phyloP scores from a whole-genome alignment of 2,329 filamentous ascomycete species.

The Scytalidium lignicola region DNA sequence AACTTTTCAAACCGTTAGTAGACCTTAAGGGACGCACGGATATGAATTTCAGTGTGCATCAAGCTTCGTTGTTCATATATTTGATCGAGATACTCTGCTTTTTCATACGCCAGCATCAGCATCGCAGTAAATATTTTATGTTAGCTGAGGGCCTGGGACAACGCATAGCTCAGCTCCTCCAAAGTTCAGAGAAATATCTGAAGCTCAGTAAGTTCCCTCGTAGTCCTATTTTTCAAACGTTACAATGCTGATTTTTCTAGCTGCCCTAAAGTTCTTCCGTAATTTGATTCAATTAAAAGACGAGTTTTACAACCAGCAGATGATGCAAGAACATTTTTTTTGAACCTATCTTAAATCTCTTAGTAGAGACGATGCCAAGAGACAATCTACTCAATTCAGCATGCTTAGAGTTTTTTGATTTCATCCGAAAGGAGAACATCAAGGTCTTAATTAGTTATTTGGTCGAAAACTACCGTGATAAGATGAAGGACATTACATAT shows the following conservation, averaged over 20 bases:
- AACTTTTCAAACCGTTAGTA: conserved; percentile 81
- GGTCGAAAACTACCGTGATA: conserved; percentile 77
- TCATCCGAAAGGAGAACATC: conserved; percentile 75
- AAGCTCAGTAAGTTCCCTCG: conserved; percentile 67
- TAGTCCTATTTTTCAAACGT: not conserved
- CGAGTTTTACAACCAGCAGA: conserved; percentile 82
- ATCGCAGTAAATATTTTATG: conserved; percentile 84
- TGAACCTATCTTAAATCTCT: conserved; percentile 77
- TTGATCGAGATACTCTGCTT: conserved; percentile 91
- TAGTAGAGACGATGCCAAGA: conserved; percentile 79
- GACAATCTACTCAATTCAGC: conserved; percentile 94
- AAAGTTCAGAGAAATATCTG: conserved; percentile 83
- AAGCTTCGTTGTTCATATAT: conserved; percentile 87
- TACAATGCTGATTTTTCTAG: conserved; percentile 36
- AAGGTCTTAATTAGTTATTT: conserved; percentile 80
- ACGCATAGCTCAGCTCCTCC: conserved; percentile 76
- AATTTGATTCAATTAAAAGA: conserved; percentile 81
- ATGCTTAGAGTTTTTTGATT: conserved; percentile 90
- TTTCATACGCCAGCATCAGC: conserved; percentile 84
- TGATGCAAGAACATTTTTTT: conserved; percentile 78
- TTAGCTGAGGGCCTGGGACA: conserved; percentile 71
- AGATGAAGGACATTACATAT: conserved; percentile 69
- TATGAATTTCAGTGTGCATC: conserved; percentile 69
- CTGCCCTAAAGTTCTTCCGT: conserved; percentile 90
- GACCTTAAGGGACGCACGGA: conserved; percentile 67